A percentile compares a stretch with the other conserved stretches of the same genome.
Evolutionary conservation across 352 stramenopile genomes (phyloP).

Genomic region (Pythium dissotocum): DNA sequence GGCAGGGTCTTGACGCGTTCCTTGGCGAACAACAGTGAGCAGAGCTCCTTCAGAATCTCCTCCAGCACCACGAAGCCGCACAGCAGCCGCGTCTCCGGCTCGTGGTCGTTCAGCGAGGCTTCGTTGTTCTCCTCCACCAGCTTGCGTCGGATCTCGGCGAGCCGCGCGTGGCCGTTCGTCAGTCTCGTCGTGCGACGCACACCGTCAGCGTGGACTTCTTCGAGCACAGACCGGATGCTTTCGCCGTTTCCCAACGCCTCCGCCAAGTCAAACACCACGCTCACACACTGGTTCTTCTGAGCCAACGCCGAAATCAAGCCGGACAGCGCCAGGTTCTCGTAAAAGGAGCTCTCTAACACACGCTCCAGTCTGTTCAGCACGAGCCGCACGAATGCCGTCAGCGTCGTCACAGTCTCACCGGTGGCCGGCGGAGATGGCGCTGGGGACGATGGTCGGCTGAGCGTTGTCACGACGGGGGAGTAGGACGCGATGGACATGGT

Average conservation of each 20-base stretch:
- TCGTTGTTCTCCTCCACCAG: constrained; percentile 75
- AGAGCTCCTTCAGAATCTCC: constrained; percentile 86
- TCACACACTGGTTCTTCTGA: constrained; percentile 52
- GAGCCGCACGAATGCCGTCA: constrained; percentile 66
- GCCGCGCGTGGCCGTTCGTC: constrained; percentile 39
- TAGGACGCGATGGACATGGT: constrained; percentile 71
- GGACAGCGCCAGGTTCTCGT: constrained; percentile 82
- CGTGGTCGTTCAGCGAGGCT: constrained; percentile 55
- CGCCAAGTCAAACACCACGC: constrained; percentile 56
- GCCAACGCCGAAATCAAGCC: constrained; percentile 74
- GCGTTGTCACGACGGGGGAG: constrained; percentile 41
- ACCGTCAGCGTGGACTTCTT: constrained; percentile 77
- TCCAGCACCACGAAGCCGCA: constrained; percentile 82
- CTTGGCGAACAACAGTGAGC: constrained; percentile 74
- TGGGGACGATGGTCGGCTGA: not conserved
- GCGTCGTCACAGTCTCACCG: not conserved
- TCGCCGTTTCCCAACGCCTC: constrained; percentile 41
- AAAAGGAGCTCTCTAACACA: constrained; percentile 79
- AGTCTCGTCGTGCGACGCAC: constrained; percentile 60
- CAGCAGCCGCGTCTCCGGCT: constrained; percentile 63
- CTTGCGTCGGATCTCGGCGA: constrained; percentile 53
- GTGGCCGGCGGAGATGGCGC: not conserved
- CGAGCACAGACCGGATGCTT: constrained; percentile 74
- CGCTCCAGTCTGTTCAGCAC: constrained; percentile 75
- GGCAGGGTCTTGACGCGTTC: constrained; percentile 73